Conservation (phyloP, 352 stramenopile species). For the Thraustochytrium sp. region DNA sequence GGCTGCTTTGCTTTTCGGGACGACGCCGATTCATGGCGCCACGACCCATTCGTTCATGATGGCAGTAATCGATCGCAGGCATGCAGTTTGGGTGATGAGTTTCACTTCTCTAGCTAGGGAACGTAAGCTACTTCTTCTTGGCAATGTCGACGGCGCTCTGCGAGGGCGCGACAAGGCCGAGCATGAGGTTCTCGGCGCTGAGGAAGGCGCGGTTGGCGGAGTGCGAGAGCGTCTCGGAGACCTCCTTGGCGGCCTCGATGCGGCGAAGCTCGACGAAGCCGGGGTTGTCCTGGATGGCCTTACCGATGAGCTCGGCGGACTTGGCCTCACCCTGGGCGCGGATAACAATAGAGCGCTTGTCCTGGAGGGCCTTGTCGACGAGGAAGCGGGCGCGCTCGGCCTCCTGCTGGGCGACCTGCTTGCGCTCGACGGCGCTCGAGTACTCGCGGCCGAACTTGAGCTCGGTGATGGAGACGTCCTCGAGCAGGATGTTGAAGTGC, state of each 20-base stretch:
- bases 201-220: conserved; percentile 97
- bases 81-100: no score
- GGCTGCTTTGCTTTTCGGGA: no score
- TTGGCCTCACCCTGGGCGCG: conserved; percentile 95
- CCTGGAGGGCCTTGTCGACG: conserved; percentile 94
- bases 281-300: conserved; percentile 98
- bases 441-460: conserved; percentile 97
- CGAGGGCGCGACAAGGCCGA: conserved; percentile 78
- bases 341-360: conserved; percentile 98
- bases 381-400: conserved; percentile 96
- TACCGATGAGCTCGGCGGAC: conserved; percentile 93
- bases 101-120: no score
- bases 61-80: no score
- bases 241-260: conserved; percentile 96
- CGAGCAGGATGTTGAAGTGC: conserved; percentile 86
- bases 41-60: no score
- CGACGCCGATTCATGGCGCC: no score
- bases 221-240: conserved; percentile 87
- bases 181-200: conserved; percentile 91
- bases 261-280: conserved; percentile 97
- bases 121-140: background rate
- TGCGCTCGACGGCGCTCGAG: conserved; percentile 96
- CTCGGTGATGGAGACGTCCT: conserved; percentile 99
- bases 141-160: conserved; percentile 17
- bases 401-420: conserved; percentile 99